Conservation (phyloP, 148 eudicot species). For the Vaccinium macrocarpon region DNA sequence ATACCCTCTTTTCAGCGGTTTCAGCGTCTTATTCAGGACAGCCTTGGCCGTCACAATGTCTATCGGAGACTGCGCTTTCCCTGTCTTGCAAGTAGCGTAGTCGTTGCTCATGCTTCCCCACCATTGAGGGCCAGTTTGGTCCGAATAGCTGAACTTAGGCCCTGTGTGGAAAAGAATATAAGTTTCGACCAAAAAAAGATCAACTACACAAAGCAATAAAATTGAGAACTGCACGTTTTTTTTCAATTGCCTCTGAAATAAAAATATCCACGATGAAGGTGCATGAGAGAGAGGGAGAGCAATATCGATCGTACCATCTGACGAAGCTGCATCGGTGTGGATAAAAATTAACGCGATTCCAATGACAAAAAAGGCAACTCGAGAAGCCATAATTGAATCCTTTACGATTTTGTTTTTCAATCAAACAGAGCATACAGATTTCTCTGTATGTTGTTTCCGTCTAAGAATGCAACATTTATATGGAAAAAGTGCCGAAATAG, state of each 20-base stretch:
- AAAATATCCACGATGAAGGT: background rate
- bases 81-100: conserved; percentile 41
- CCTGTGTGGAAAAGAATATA: background rate
- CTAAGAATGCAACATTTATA: background rate
- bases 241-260: too few species aligned
- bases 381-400: conserved; percentile 13
- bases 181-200: background rate
- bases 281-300: background rate
- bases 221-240: too few species aligned
- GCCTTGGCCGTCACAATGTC: conserved; percentile 40
- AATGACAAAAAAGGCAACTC: background rate
- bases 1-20: conserved; percentile 44
- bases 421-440: background rate
- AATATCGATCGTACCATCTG: background rate
- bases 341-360: conserved; percentile 2
- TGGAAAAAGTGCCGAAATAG: background rate
- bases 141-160: conserved; percentile 22
- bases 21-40: conserved; percentile 26
- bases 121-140: conserved; percentile 27
- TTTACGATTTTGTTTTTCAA: background rate
- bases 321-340: background rate
- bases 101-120: conserved; percentile 49
- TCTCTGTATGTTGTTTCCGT: background rate
- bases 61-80: conserved; percentile 74
- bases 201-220: too few species aligned